Evolutionary conservation across 768 basidiomycete genomes (phyloP).

Genomic region (Trametes cinnabarina): DNA sequence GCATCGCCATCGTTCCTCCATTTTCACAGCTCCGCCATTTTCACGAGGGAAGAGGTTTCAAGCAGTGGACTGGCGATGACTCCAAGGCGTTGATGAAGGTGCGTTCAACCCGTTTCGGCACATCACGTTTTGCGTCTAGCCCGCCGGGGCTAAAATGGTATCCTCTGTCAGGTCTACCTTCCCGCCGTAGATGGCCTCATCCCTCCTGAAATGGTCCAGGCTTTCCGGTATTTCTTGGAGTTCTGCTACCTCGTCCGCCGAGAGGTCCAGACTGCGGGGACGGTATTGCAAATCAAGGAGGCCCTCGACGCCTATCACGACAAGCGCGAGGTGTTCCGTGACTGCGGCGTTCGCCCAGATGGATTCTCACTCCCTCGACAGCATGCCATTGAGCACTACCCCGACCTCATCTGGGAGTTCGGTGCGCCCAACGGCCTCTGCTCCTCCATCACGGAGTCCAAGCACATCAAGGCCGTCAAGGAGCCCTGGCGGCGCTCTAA

Average conservation of each 20-base stretch:
- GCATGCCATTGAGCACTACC: constrained; percentile 23
- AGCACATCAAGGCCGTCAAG: constrained; percentile 29
- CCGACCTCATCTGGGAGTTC: constrained; percentile 17
- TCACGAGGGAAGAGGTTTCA: constrained; percentile 25
- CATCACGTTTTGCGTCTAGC: too few relatives aligned
- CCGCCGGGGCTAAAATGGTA: too few relatives aligned
- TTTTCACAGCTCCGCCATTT: constrained; percentile 23
- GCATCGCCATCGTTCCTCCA: constrained; percentile 13
- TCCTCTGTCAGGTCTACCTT: constrained; percentile 19
- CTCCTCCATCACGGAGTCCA: constrained; percentile 29
- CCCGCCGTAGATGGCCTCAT: constrained; percentile 22
- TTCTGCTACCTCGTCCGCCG: constrained; percentile 26
- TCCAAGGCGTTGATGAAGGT: constrained; percentile 31
- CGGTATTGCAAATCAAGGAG: constrained; percentile 10
- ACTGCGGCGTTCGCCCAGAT: constrained; percentile 15
- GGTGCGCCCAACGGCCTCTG: constrained; percentile 29
- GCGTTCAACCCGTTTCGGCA: not conserved
- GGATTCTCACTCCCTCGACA: constrained; percentile 25
- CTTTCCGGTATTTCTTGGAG: constrained; percentile 20
- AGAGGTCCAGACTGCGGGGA: not conserved
- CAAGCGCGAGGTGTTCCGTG: constrained; percentile 15
- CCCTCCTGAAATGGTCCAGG: constrained; percentile 16
- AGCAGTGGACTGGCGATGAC: constrained; percentile 31
- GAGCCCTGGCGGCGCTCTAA: constrained; percentile 26
- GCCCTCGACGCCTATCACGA: constrained; percentile 17